Base-by-base conservation (phyloP, 2,329 filamentous ascomycete species). In the Nigrograna mackinnonii region DNA sequence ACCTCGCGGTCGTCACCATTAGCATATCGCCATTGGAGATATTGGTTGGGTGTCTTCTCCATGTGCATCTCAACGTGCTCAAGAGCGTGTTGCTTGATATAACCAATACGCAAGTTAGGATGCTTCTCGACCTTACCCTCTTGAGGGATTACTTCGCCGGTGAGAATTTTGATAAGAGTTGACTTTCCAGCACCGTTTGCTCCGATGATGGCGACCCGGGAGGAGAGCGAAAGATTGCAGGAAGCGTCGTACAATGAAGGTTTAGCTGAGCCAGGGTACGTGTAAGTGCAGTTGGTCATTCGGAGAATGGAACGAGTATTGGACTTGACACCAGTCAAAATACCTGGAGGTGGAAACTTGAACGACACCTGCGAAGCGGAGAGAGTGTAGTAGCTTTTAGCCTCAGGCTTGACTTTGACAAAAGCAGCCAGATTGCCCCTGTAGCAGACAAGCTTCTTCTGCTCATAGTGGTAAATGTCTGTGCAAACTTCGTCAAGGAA, bases 61-160 rank as follows among this genome's bases (percentile, higher is more conserved):
- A 97, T 78, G 66, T 99, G 94, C 92, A 96, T 96, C 75, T 99
- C 92, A 9, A 99, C 94, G 82, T 99, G 94, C 78, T 99, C 94
- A 11, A 99, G 80, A 33, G 94, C 94, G 71, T 99, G 94, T 77
- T 99, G 94, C 78, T 97, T 97, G 77, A 99, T 97, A 78, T 99
- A 99, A 41, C 94, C 94, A 60, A 99, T 96, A 79, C 94, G 91
- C 64, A 99, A 75, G 70, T 99, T 99, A 55, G 94, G 94, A 70
- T 99, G 94, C 79, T 97, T 97, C 79, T 97, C 91, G 18, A 99
- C 94, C 67, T 85, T 89, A 50, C 94, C 94, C 16, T 73, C 72
- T 49, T 87, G 87, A 13, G 89, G 94, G 54, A 96, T 86, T 16
- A 85, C 83, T 70, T 97, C 94, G 56, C 92, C 94, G 9, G 94